These are phyloP conservation scores for Linnemannia zychae DNA, from an alignment of 192 early-diverging fungal species.

Conservation along the genomic window DNA sequence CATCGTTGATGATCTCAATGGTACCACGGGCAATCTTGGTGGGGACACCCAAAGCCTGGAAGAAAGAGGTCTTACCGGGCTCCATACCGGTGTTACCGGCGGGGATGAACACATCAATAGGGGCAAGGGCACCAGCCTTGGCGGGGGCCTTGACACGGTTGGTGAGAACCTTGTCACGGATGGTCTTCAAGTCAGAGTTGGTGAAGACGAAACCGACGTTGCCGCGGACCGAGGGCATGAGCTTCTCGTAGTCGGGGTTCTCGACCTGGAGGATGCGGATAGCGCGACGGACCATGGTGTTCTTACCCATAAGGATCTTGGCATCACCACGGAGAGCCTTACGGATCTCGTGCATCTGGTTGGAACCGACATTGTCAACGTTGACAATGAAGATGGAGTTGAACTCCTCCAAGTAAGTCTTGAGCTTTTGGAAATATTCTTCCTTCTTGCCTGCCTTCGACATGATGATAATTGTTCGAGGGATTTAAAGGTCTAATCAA, in stretches of 20 bases:
- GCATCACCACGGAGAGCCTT: conserved; percentile 90
- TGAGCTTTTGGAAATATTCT: conserved; percentile 96
- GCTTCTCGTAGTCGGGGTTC: conserved; percentile 89
- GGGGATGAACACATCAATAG: conserved; percentile 92
- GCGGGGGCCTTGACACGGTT: conserved; percentile 97
- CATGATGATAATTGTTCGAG: conserved; percentile 86
- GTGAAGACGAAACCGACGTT: conserved; percentile 99
- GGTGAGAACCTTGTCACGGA: conserved; percentile 89
- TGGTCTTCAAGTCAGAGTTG: conserved; percentile 95
- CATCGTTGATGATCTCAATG: conserved; percentile 98
- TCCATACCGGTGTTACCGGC: conserved; percentile 99
- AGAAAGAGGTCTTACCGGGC: conserved; percentile 99
- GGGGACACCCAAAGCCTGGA: conserved; percentile 99
- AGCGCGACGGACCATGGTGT: conserved; percentile 98
- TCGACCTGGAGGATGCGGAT: conserved; percentile 73
- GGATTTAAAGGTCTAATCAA: conserved; percentile 65
- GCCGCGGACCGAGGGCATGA: conserved; percentile 88
- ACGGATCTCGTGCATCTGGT: conserved; percentile 99
- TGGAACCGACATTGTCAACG: conserved; percentile 99
- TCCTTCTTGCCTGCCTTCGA: conserved; percentile 99
- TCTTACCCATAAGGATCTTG: conserved; percentile 99
- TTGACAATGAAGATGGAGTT: conserved; percentile 99
- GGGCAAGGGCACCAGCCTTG: conserved; percentile 95
- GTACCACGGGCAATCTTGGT: conserved; percentile 99
- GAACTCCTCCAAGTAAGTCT: conserved; percentile 89